These are phyloP conservation scores for Candida germanica DNA, from an alignment of 805 yeast genomes.

Conservation along the genomic window DNA sequence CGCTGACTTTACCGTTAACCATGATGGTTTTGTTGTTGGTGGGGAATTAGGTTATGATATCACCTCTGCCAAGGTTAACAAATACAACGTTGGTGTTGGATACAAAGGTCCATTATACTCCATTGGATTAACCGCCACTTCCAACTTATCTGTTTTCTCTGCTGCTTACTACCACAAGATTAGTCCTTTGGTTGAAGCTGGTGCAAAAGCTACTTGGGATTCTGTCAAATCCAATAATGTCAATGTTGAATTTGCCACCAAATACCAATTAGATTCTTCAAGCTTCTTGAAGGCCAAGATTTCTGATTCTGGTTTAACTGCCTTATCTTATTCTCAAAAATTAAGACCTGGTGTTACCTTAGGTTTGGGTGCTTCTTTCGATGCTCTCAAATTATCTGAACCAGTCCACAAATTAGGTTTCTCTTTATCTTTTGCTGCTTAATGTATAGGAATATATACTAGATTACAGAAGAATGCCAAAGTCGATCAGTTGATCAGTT, in stretches of 20 bases:
- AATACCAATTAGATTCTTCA: slow-evolving; percentile 82
- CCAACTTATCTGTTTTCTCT: slow-evolving; percentile 83
- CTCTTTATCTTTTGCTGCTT: slow-evolving; percentile 90
- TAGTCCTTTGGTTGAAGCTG: slow-evolving; percentile 87
- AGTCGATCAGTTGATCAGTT: too few species aligned
- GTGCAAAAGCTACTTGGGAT: slow-evolving; percentile 97
- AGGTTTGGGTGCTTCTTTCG: slow-evolving; percentile 96
- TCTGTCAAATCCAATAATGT: slow-evolving; percentile 78
- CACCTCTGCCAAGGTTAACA: slow-evolving; percentile 85
- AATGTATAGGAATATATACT: too few species aligned
- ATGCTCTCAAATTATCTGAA: slow-evolving; percentile 91
- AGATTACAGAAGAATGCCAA: too few species aligned
- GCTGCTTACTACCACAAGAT: slow-evolving; percentile 98
- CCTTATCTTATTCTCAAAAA: slow-evolving; percentile 90
- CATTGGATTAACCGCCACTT: slow-evolving; percentile 77
- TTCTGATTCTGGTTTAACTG: slow-evolving; percentile 92
- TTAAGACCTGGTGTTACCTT: slow-evolving; percentile 94
- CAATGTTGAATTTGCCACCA: slow-evolving; percentile 92
- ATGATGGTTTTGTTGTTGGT: slow-evolving; percentile 95
- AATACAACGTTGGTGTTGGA: slow-evolving; percentile 91
- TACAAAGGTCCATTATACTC: slow-evolving; percentile 87
- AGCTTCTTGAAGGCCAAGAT: slow-evolving; percentile 96
- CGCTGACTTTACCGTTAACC: slow-evolving; percentile 93
- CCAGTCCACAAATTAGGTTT: slow-evolving; percentile 98
- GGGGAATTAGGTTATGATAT: slow-evolving; percentile 97